phyloP scores from a whole-genome alignment of 176 grass and related monocot genomes.

The Thinopyrum elongatum region DNA sequence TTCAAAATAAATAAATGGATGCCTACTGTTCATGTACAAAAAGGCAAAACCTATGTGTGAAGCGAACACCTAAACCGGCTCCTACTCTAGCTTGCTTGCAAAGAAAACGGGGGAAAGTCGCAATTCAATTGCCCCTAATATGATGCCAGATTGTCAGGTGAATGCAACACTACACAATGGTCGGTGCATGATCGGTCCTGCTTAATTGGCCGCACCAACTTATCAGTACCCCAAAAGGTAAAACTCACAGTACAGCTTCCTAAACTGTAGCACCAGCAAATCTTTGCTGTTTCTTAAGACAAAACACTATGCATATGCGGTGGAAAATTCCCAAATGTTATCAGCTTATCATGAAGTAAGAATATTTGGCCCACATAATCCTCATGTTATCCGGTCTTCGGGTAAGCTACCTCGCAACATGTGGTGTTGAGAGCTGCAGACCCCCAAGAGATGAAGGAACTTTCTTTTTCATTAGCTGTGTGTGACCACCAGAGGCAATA shows the following conservation, averaged over 20 bases:
- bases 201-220: constrained; percentile 37
- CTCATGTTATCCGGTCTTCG: constrained; percentile 23
- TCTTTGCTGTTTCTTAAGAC: neutral
- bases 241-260: constrained; percentile 10
- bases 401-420: constrained; percentile 35
- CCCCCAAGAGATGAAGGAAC: neutral
- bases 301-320: too few species aligned
- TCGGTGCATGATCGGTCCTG: constrained; percentile 12
- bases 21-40: constrained; percentile 19
- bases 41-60: neutral
- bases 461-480: constrained; percentile 18
- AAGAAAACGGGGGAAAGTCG: constrained; percentile 27
- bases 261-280: constrained; percentile 4
- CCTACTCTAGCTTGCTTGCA: constrained; percentile 35
- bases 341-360: constrained; percentile 5
- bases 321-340: neutral
- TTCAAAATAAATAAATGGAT: neutral
- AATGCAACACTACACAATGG: neutral
- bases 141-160: neutral
- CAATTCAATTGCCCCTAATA: constrained; percentile 25
- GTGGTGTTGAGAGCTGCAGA: constrained; percentile 16
- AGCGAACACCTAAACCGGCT: neutral
- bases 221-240: constrained; percentile 8
- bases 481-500: neutral
- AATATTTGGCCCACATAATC: constrained; percentile 11